Percentiles rank a stretch among this genome's conserved stretches.
Conservation (phyloP, 495 filamentous ascomycete species). For the Penicillium odoratum region DNA sequence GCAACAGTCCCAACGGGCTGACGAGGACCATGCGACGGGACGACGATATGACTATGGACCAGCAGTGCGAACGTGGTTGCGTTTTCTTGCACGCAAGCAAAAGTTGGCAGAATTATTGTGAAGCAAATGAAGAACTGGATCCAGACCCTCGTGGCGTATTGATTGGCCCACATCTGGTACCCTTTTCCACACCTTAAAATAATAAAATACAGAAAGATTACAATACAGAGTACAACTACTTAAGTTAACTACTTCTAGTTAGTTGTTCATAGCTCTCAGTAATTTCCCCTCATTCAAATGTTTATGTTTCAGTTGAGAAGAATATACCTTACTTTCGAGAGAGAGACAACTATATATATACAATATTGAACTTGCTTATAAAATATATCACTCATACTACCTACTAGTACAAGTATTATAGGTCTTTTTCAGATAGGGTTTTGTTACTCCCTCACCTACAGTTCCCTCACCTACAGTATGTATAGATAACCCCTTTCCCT, state of each 20-base stretch:
- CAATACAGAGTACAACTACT: neutral
- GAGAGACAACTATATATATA: no score
- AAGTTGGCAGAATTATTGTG: slow-evolving; percentile 31
- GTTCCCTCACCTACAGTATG: no score
- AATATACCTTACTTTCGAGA: no score
- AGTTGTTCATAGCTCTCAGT: no score
- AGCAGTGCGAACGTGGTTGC: slow-evolving; percentile 45
- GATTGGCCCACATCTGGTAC: slow-evolving; percentile 29
- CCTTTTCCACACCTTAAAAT: slow-evolving; percentile 8
- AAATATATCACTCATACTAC: no score
- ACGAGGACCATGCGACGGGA: slow-evolving; percentile 48
- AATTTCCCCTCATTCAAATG: neutral
- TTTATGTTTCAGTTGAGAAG: no score
- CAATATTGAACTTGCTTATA: no score
- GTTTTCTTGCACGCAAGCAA: slow-evolving; percentile 44
- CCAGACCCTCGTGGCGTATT: slow-evolving; percentile 27
- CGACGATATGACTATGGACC: slow-evolving; percentile 51
- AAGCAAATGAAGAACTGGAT: slow-evolving; percentile 11
- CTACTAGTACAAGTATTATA: no score
- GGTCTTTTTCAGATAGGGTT: no score
- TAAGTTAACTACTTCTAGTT: no score
- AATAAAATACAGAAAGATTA: neutral
- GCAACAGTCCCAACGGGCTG: slow-evolving; percentile 37
- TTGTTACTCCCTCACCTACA: no score
- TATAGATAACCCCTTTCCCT: neutral